A percentile compares a stretch with the other conserved stretches of the same genome.
Conservation (phyloP, 2,329 filamentous ascomycete genomes). For the Diplodia seriata region DNA sequence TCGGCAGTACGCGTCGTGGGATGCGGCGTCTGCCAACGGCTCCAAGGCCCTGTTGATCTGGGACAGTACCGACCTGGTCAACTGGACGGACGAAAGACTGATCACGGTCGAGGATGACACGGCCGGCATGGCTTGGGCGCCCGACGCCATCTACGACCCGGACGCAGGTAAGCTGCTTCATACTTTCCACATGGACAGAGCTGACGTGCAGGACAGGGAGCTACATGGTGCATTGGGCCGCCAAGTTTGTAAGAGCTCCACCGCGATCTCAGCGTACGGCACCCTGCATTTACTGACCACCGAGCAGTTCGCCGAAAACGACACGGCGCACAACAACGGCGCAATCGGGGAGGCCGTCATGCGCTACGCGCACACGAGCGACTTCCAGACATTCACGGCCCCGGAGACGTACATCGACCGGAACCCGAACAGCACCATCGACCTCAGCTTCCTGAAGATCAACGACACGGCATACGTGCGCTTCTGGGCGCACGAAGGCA, state of each 20-base stretch:
- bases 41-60: slow-evolving; percentile 34
- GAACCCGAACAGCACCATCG: slow-evolving; percentile 31
- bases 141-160: slow-evolving; percentile 33
- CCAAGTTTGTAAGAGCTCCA: slow-evolving; percentile 33
- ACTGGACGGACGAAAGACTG: slow-evolving; percentile 34
- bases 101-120: slow-evolving; percentile 33
- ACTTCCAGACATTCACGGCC: slow-evolving; percentile 34
- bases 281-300: slow-evolving; percentile 12
- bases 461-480: slow-evolving; percentile 33
- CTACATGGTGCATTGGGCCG: slow-evolving; percentile 24
- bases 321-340: slow-evolving; percentile 28
- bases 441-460: slow-evolving; percentile 35
- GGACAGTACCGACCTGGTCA: slow-evolving; percentile 33
- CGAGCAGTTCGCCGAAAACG: slow-evolving; percentile 23
- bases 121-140: slow-evolving; percentile 36
- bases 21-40: slow-evolving; percentile 32
- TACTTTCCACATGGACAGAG: too few species aligned
- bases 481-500: slow-evolving; percentile 34
- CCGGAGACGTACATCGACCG: slow-evolving; percentile 32
- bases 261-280: neutral
- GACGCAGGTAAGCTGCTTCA: neutral
- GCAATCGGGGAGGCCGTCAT: slow-evolving; percentile 32
- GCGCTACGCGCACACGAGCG: slow-evolving; percentile 34
- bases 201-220: too few species aligned
- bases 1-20: slow-evolving; percentile 33